Conservation (phyloP, 2,329 filamentous ascomycete genomes). For the Fusarium staphyleae region DNA sequence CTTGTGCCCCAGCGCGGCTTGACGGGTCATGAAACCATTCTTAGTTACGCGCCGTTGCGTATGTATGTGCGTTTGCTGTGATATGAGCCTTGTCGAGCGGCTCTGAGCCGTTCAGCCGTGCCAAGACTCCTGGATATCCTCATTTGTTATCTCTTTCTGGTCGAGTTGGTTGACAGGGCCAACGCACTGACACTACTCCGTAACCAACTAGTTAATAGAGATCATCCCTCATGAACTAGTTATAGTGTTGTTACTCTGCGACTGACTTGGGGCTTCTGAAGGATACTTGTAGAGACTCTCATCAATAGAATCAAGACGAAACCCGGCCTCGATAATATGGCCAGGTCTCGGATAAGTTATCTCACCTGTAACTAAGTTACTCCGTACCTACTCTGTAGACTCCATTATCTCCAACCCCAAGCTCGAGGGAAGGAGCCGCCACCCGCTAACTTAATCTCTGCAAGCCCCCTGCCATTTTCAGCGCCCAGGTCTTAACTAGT, state of each 20-base stretch:
- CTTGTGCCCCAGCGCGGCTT: conserved; percentile 1
- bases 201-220: no score
- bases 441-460: conserved; percentile 3
- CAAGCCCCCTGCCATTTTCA: conserved; percentile 1
- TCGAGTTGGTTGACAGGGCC: not conserved
- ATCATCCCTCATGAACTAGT: no score
- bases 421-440: not conserved
- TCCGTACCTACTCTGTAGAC: no score
- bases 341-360: no score
- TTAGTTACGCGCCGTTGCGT: conserved; percentile 9
- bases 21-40: conserved; percentile 6
- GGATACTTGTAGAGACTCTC: no score
- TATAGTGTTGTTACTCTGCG: no score
- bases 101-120: not conserved
- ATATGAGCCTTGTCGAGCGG: not conserved
- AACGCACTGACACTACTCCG: no score
- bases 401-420: not conserved
- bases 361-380: no score
- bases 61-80: not conserved
- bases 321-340: not conserved
- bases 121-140: not conserved
- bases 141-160: not conserved
- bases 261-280: not conserved
- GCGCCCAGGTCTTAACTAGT: not conserved
- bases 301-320: not conserved